Percentiles rank a stretch among this genome's conserved stretches.
Evolutionary conservation across 345 rosid species (phyloP).

Genomic region (Erucastrum elatum): DNA sequence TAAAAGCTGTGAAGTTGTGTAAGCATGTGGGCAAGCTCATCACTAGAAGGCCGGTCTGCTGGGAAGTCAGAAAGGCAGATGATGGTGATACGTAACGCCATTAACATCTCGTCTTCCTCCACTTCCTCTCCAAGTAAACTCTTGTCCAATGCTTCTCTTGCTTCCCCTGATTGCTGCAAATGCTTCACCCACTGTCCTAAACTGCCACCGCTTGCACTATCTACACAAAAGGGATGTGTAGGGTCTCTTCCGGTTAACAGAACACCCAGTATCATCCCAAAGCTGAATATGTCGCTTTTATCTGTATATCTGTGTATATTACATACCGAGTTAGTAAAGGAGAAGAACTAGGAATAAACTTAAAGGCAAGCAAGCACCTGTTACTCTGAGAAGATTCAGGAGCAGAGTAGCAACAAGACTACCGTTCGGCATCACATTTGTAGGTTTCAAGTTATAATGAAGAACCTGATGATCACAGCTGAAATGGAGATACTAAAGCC

Average conservation of each 20-base stretch:
- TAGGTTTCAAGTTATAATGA: slow-evolving; percentile 79
- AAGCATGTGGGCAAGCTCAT: slow-evolving; percentile 90
- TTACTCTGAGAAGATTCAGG: slow-evolving; percentile 73
- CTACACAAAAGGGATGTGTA: slow-evolving; percentile 58
- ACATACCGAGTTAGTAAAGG: slow-evolving; percentile 26
- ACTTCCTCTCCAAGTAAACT: slow-evolving; percentile 83
- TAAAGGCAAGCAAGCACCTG: slow-evolving; percentile 52
- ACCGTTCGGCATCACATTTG: slow-evolving; percentile 88
- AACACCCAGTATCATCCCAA: slow-evolving; percentile 87
- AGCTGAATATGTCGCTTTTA: slow-evolving; percentile 89
- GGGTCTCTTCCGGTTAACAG: slow-evolving; percentile 85
- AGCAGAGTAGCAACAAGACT: slow-evolving; percentile 61
- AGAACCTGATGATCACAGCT: slow-evolving; percentile 63
- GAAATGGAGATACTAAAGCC: slow-evolving; percentile 78
- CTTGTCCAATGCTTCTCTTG: slow-evolving; percentile 75
- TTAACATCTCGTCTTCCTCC: slow-evolving; percentile 94
- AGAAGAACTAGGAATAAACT: background rate
- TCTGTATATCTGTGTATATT: slow-evolving; percentile 62
- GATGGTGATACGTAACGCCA: slow-evolving; percentile 88
- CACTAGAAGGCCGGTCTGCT: slow-evolving; percentile 88
- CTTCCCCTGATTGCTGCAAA: slow-evolving; percentile 86
- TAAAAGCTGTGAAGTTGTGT: slow-evolving; percentile 92
- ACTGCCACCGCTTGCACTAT: slow-evolving; percentile 54
- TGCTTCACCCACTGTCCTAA: slow-evolving; percentile 81
- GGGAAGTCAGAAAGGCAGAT: slow-evolving; percentile 86